A percentile compares a stretch with the other conserved stretches of the same genome.
Evolutionary conservation across 768 basidiomycete genomes (phyloP).

Genomic region (Suillus occidentalis): DNA sequence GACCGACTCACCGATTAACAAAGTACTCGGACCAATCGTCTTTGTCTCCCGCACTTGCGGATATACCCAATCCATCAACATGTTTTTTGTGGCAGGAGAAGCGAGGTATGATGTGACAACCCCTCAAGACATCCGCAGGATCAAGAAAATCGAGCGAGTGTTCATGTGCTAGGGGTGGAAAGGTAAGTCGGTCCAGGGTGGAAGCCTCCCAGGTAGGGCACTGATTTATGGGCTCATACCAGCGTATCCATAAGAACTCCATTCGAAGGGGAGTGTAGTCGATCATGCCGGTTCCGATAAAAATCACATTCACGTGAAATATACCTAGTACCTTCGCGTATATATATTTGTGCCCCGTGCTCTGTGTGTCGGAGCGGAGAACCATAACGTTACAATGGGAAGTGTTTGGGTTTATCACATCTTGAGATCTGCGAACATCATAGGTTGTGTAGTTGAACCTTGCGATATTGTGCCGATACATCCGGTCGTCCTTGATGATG

Average conservation of each 20-base stretch:
- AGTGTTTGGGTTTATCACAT: background rate
- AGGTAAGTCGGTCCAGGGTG: background rate
- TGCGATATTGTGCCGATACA: background rate
- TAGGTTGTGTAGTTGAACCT: slow-evolving; percentile 7
- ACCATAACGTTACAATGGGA: background rate
- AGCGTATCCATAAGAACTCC: slow-evolving; percentile 9
- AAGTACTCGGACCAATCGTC: background rate
- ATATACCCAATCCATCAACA: background rate
- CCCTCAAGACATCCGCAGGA: background rate
- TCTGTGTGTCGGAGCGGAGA: too few relatives aligned
- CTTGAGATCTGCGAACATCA: background rate
- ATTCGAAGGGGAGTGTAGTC: slow-evolving; percentile 2
- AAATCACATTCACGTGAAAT: slow-evolving; percentile 7
- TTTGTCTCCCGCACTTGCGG: background rate
- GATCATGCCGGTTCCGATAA: background rate
- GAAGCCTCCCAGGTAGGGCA: background rate
- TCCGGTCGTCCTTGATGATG: background rate
- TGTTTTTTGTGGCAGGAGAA: background rate
- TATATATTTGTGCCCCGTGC: background rate
- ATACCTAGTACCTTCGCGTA: slow-evolving; percentile 5
- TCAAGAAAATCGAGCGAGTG: slow-evolving; percentile 9
- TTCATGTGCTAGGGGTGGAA: background rate
- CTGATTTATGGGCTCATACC: background rate
- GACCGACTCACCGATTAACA: background rate
- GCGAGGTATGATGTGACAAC: slow-evolving; percentile 3